phyloP scores from a whole-genome alignment of 495 filamentous ascomycete species.

The Penicillium bovifimosum region DNA sequence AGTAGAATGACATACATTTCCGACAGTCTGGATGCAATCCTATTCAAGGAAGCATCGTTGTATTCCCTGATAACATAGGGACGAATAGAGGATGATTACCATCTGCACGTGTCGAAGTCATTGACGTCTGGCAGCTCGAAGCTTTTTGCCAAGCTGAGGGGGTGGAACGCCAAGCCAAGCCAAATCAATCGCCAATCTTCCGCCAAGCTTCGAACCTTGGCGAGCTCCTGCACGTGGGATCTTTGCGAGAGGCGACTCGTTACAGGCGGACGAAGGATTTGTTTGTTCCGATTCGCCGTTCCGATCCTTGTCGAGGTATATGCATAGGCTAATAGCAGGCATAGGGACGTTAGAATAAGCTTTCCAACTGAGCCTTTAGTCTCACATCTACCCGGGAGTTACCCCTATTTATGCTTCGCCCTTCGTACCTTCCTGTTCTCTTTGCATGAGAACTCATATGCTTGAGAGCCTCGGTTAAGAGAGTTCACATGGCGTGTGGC shows the following conservation, averaged over 20 bases:
- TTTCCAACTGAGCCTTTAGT: too few relatives aligned
- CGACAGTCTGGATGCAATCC: neutral
- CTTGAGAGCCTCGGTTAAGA: too few relatives aligned
- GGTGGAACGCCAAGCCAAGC: constrained; percentile 1
- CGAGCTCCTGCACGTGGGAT: neutral
- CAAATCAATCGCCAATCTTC: neutral
- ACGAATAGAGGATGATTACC: constrained; percentile 2
- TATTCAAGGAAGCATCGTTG: neutral
- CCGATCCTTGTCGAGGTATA: too few relatives aligned
- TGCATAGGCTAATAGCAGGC: too few relatives aligned
- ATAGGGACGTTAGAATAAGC: too few relatives aligned
- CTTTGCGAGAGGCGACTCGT: neutral
- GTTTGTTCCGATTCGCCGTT: too few relatives aligned
- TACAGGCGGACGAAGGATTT: too few relatives aligned
- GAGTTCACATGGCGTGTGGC: too few relatives aligned
- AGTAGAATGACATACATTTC: constrained; percentile 1
- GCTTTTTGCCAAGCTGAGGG: constrained; percentile 2
- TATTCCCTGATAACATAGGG: neutral
- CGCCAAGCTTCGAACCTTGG: neutral
- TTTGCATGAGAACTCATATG: too few relatives aligned
- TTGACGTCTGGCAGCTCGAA: constrained; percentile 6
- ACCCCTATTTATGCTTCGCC: too few relatives aligned
- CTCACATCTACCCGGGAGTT: too few relatives aligned
- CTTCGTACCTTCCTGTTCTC: too few relatives aligned
- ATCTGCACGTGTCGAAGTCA: constrained; percentile 10